Base-by-base conservation (phyloP, 2,329 filamentous ascomycete species). In the Cephalotrichum gorgonifer region DNA sequence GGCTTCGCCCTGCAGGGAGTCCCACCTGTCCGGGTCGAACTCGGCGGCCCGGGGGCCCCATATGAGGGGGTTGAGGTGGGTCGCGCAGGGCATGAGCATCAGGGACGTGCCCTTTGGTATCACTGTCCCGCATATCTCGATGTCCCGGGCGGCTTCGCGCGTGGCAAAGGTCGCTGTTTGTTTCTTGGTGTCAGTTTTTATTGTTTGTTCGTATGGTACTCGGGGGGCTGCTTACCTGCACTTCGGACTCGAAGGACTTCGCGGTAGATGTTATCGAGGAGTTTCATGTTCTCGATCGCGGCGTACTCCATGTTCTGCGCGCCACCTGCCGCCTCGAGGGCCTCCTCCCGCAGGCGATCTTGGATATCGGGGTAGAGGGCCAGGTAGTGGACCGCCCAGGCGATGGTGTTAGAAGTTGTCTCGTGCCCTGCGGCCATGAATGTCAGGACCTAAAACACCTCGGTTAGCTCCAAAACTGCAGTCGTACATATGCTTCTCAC, bases 401-500 rank as follows among this genome's bases (percentile, higher is more conserved):
- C 64, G 44, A 72, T 60, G 0, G 65, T 56, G 0, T 62, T 60
- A 2, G 69, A 68, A 1, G 68, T 72, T 0, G 70, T 72, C 50
- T 73, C 69, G 43, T 72, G 69, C 0, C 69, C 69, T 14, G 70
- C 65, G 1, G 67, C 62, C 30, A 72, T 56, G 52, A 72, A 66
- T 7, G 70, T 72, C 56, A 73, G 61, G 23, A 69, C 52, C 55
- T 71, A 59, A 33, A 62, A 64, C n/a, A 66, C 58, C 4, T 69
- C 55, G 42, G 15, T 27, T 27, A 28, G 25, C 30, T n/a, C 17
- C 30, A 14, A 38, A 28, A 17, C 30, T n/a, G n/a, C 30, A 14
- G 26, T 39, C 35, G 3, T 11, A 20, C 20, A 6, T 9, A 4
- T 20, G 3, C n/a, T 17, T 38, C 12, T 5, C 33, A 38, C 17